Percentiles rank a stretch among this genome's conserved stretches.
phyloP scores from a whole-genome alignment of 2,329 filamentous ascomycete genomes.

The Trichoderma atroviride region DNA sequence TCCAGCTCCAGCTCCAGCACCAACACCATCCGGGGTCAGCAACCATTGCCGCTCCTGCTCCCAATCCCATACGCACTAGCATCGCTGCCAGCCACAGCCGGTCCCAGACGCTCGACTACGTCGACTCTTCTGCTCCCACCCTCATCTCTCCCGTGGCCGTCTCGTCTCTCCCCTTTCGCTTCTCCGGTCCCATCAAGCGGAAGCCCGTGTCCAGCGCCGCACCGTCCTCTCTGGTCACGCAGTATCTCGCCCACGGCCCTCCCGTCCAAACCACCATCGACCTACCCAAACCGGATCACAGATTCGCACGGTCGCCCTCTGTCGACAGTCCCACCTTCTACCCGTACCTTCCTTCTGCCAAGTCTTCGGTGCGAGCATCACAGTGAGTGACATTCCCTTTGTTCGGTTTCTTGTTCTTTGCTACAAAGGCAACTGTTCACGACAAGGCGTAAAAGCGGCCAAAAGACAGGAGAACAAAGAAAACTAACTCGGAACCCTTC shows the following conservation, averaged over 20 bases:
- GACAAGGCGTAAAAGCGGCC: background rate
- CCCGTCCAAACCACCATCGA: constrained; percentile 39
- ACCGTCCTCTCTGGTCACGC: constrained; percentile 22
- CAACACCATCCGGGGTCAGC: constrained; percentile 10
- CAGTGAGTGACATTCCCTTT: constrained; percentile 38
- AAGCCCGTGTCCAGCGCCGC: constrained; percentile 61
- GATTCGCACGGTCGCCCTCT: constrained; percentile 58
- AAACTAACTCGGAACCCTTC: background rate
- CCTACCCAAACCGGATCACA: constrained; percentile 52
- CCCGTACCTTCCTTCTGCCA: constrained; percentile 51
- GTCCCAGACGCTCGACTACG: constrained; percentile 34
- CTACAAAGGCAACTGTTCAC: background rate
- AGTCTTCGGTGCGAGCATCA: constrained; percentile 29
- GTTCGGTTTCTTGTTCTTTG: background rate
- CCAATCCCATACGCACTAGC: constrained; percentile 19
- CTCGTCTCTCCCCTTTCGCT: constrained; percentile 29
- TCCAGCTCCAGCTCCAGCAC: background rate
- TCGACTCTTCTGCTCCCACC: constrained; percentile 28
- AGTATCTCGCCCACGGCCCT: constrained; percentile 30
- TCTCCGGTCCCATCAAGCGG: constrained; percentile 52
- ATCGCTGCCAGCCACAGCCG: constrained; percentile 30
- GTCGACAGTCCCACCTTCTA: constrained; percentile 65
- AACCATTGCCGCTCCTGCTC: constrained; percentile 23
- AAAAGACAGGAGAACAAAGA: background rate
- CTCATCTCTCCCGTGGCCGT: constrained; percentile 27